A percentile compares a stretch with the other conserved stretches of the same genome.
Conservation (phyloP, 2,329 filamentous ascomycete genomes). For the Aquanectria penicillioides region DNA sequence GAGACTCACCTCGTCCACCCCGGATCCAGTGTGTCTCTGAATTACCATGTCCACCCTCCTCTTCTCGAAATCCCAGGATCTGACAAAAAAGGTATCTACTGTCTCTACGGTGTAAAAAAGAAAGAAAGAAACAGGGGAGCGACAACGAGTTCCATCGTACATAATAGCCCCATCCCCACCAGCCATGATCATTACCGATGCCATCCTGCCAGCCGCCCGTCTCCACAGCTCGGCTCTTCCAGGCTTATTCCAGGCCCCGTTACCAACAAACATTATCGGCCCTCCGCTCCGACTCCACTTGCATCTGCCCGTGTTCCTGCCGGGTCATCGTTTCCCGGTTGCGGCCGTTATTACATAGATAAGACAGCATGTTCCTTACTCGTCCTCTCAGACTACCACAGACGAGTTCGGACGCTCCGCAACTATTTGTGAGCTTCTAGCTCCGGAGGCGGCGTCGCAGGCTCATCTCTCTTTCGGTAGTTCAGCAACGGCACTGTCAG, state of each 20-base stretch:
- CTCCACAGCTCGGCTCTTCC: constrained; percentile 11
- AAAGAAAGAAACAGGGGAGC: neutral
- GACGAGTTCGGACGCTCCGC: too few species aligned
- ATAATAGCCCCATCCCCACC: constrained; percentile 1
- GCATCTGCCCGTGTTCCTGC: constrained; percentile 3
- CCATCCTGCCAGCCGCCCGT: neutral
- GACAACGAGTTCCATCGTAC: constrained; percentile 5
- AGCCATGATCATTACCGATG: constrained; percentile 1
- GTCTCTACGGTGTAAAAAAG: constrained; percentile 2
- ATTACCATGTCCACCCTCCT: neutral
- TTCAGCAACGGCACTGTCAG: constrained; percentile 81
- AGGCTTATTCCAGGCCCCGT: constrained; percentile 16
- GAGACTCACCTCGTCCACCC: neutral
- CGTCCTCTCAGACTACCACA: neutral
- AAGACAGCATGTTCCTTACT: neutral
- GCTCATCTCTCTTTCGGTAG: constrained; percentile 44
- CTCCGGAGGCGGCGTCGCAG: constrained; percentile 38
- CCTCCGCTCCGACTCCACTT: constrained; percentile 5
- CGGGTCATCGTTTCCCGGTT: neutral
- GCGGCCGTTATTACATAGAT: constrained; percentile 9
- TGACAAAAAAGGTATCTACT: constrained; percentile 7
- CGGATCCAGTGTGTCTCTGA: neutral
- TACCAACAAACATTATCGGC: constrained; percentile 3
- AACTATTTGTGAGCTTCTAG: constrained; percentile 22
- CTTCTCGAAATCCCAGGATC: neutral